Percentiles rank a stretch among this genome's conserved stretches.
These are phyloP conservation scores for Eutreptiella sp. DNA, from an alignment of 208 protist genomes.

Conservation along the genomic window DNA sequence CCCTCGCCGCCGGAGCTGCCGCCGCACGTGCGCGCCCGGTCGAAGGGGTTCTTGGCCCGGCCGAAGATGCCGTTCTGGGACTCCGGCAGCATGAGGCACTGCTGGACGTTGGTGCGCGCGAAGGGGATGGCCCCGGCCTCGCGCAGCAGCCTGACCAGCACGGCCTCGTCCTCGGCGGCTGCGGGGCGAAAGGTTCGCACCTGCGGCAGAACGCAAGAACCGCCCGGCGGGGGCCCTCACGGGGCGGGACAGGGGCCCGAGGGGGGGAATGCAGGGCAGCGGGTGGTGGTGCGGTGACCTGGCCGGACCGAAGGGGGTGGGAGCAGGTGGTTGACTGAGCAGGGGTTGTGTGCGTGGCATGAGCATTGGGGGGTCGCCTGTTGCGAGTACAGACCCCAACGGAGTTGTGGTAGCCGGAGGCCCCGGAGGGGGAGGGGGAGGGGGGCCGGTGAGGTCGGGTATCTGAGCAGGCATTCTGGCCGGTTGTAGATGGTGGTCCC, in stretches of 20 bases:
- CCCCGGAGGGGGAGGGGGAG: no score
- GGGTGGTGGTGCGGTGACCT: background rate
- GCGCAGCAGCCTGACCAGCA: background rate
- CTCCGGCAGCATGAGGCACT: slow-evolving; percentile 10
- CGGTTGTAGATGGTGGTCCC: no score
- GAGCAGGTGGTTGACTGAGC: no score
- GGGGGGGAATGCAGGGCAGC: background rate
- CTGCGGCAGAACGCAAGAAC: background rate
- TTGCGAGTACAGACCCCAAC: no score
- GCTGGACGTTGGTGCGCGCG: slow-evolving; percentile 2
- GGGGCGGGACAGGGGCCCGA: background rate
- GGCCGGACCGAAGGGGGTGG: no score
- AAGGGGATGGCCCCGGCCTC: slow-evolving; percentile 19
- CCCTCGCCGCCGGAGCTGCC: slow-evolving; percentile 26
- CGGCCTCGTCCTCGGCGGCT: background rate
- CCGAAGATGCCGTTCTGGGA: slow-evolving; percentile 9
- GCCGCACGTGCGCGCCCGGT: slow-evolving; percentile 1
- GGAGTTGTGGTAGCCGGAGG: no score
- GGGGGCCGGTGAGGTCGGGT: no score
- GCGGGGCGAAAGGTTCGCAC: background rate
- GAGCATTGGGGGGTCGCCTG: no score
- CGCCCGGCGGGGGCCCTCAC: no score
- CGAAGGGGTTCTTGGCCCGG: background rate
- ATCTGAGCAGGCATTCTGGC: no score
- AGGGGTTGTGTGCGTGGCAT: no score